Percentiles rank a stretch among this genome's conserved stretches.
These are phyloP conservation scores for Suillus subaureus DNA, from an alignment of 768 basidiomycete species.

Conservation along the genomic window DNA sequence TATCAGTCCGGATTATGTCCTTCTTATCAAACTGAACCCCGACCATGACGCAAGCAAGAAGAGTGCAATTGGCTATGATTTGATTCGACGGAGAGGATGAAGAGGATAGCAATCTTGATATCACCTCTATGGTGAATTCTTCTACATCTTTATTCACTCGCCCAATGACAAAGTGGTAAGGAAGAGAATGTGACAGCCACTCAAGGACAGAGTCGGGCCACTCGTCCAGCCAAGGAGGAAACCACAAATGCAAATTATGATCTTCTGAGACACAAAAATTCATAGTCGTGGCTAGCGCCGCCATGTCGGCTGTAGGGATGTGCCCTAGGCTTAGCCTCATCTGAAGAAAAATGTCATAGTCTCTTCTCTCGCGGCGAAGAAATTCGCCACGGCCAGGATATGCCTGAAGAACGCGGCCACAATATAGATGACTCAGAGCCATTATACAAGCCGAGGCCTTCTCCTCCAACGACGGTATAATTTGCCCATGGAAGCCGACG, in stretches of 20 bases:
- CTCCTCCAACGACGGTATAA: neutral
- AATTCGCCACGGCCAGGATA: neutral
- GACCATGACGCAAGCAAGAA: neutral
- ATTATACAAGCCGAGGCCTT: neutral
- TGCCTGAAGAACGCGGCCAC: neutral
- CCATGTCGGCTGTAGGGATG: neutral
- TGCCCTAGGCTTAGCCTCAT: neutral
- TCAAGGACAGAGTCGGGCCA: neutral
- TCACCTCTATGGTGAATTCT: neutral
- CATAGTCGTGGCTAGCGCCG: neutral
- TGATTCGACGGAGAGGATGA: neutral
- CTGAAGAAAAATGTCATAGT: neutral
- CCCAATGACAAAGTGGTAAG: neutral
- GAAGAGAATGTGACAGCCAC: neutral
- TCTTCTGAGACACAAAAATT: neutral
- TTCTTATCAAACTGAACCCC: neutral
- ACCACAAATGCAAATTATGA: neutral
- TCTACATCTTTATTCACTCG: neutral
- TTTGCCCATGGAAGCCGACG: neutral
- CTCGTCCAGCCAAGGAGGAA: neutral
- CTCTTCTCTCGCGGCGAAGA: neutral
- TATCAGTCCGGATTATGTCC: neutral
- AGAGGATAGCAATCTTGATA: neutral
- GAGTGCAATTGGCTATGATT: neutral
- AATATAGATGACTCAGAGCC: neutral